phyloP scores from a whole-genome alignment of 139 green algal genomes.

The Chlamydomonas urium region DNA sequence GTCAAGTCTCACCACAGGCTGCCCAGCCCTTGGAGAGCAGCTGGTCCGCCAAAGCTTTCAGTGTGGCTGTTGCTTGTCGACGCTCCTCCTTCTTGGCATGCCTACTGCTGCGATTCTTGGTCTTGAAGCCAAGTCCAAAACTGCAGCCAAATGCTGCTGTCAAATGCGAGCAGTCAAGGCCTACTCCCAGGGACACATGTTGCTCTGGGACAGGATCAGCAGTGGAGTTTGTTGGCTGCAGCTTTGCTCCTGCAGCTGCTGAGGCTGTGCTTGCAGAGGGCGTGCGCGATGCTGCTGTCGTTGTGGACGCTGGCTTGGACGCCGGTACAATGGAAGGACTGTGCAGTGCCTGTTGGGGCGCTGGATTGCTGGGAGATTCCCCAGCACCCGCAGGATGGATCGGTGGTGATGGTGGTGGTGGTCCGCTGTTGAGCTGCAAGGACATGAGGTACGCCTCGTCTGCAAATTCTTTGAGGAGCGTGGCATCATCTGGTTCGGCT shows the following conservation, averaged over 20 bases:
- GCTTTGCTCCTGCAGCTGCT: not conserved
- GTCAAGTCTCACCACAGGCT: not conserved
- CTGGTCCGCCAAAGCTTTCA: not conserved
- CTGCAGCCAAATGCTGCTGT: not conserved
- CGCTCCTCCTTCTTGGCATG: conserved; percentile 1
- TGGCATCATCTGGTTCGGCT: not conserved
- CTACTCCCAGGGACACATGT: not conserved
- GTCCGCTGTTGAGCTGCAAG: not conserved
- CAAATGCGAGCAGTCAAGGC: not conserved
- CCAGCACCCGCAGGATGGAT: not conserved
- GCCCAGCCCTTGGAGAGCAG: not conserved
- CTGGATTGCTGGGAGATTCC: not conserved
- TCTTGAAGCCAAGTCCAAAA: not conserved
- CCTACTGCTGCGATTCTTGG: not conserved
- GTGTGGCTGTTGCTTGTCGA: not conserved
- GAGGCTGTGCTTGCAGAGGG: not conserved
- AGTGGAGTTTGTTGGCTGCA: not conserved
- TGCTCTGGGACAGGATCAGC: too few species aligned
- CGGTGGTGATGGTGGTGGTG: not conserved
- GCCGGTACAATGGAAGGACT: not conserved
- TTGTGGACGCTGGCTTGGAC: not conserved
- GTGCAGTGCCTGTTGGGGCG: not conserved
- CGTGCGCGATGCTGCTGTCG: not conserved
- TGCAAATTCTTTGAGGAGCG: conserved; percentile 1
- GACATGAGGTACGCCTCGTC: conserved; percentile 13